Evolutionary conservation across 495 filamentous ascomycete genomes (phyloP).

Genomic region (Aspergillus ellipticus): DNA sequence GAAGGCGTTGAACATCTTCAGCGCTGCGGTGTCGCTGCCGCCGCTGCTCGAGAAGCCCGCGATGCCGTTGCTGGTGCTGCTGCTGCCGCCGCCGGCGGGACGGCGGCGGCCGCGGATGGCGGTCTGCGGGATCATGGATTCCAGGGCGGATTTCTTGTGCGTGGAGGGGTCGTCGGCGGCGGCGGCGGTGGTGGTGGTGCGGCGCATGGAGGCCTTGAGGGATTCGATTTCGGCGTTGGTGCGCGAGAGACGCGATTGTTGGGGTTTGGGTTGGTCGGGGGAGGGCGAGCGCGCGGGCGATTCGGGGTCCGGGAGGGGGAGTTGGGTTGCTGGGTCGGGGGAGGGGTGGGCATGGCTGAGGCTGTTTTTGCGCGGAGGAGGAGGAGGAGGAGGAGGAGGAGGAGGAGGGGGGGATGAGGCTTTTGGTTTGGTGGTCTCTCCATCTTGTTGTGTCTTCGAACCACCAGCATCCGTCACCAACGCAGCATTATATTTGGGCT

Average conservation of each 20-base stretch:
- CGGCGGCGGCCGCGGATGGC: constrained; percentile 78
- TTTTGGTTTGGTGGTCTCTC: constrained; percentile 1
- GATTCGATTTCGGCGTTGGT: constrained; percentile 91
- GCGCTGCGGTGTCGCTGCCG: constrained; percentile 56
- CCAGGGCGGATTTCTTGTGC: constrained; percentile 64
- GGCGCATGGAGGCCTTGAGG: constrained; percentile 88
- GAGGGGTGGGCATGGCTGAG: constrained; percentile 28
- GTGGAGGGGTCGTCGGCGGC: constrained; percentile 50
- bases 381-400: constrained; percentile 23
- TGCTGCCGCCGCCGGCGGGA: constrained; percentile 49
- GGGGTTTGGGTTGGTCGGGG: constrained; percentile 40
- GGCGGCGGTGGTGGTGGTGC: constrained; percentile 59
- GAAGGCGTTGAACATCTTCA: constrained; percentile 72
- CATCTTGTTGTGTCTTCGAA: constrained; percentile 10
- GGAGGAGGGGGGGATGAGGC: constrained; percentile 24
- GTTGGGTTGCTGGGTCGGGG: constrained; percentile 39
- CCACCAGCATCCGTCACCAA: constrained; percentile 56
- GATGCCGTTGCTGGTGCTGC: constrained; percentile 23
- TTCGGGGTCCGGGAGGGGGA: constrained; percentile 47
- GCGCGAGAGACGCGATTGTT: constrained; percentile 61
- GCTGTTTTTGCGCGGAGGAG: neutral
- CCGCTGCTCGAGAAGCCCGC: constrained; percentile 24
- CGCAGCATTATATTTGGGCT: constrained; percentile 85
- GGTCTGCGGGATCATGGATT: constrained; percentile 79
- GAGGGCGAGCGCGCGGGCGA: constrained; percentile 47